phyloP scores from a whole-genome alignment of 208 protist genomes.

The Vickermania ingenoplastis region DNA sequence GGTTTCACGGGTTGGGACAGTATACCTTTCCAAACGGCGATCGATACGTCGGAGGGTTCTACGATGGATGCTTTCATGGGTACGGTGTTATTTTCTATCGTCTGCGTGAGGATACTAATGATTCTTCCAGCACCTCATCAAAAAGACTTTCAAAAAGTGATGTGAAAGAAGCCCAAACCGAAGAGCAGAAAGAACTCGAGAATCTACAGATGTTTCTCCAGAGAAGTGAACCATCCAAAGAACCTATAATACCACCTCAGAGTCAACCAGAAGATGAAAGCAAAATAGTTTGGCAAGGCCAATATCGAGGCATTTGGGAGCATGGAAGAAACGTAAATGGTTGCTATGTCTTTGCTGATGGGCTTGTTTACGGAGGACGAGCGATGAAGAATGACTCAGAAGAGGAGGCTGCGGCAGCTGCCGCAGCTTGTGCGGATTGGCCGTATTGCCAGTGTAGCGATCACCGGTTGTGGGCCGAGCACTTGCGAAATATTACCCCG shows the following conservation, averaged over 20 bases:
- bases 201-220: constrained; percentile 1
- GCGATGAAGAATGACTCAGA: constrained; percentile 1
- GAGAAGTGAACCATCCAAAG: not conserved
- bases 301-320: constrained; percentile 80
- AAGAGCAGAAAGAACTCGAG: not conserved
- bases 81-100: constrained; percentile 71
- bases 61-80: constrained; percentile 79
- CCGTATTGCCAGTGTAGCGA: constrained; percentile 75
- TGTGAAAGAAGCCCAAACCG: not conserved
- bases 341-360: constrained; percentile 79
- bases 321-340: constrained; percentile 53
- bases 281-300: constrained; percentile 31
- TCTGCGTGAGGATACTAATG: constrained; percentile 3
- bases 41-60: constrained; percentile 63
- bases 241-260: not conserved
- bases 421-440: constrained; percentile 20
- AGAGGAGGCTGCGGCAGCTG: constrained; percentile 1
- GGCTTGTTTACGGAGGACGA: constrained; percentile 48
- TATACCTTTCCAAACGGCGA: constrained; percentile 83
- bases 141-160: not conserved
- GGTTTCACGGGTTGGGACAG: constrained; percentile 58
- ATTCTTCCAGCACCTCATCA: not conserved
- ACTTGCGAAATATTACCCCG: constrained; percentile 68
- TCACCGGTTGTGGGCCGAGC: constrained; percentile 76
- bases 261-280: not conserved